Evolutionary conservation across 2,329 filamentous ascomycete species (phyloP), one percentile per base, ranked within the genome.

Genomic region (Fusarium pininemorale): DNA sequence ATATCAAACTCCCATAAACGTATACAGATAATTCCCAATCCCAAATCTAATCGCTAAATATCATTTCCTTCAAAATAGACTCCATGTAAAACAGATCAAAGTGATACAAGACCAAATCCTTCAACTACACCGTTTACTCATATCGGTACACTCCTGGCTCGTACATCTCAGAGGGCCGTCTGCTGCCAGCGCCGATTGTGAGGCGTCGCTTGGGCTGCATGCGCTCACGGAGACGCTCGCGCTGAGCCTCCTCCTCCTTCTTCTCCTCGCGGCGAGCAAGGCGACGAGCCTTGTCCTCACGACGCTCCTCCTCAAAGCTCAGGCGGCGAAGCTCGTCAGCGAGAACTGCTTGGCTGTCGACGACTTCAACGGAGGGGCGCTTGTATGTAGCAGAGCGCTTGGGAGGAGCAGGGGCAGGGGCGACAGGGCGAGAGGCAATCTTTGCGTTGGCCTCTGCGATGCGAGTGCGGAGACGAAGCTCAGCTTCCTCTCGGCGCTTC

Each of bases 401-500:
- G 13, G 77, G 75, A 9, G 72, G 37, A 13, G 79, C 71, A 10
- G 78, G 72, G 15, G 77, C 71, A 47, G 81, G 81, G 20, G 82
- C 79, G 12, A 79, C 69, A 24, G 80, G 77, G 15, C 85, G 83
- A 67, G 74, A 80, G 64, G 81, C 79, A 60, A 87, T 87, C 63
- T 82, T 81, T 38, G 81, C 80, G 60, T 87, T 87, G 62, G 83
- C 83, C 63, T 80, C 80, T 14, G 80, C 80, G 62, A 87, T 85
- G 72, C 82, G 81, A 14, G 75, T 70, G 37, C 78, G 78, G 6
- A 81, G 73, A 39, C 79, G 79, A 11, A 79, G 69, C 55, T 78
- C 75, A 26, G 77, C 66, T 66, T 82, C 78, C 24, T 78, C 72
- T 7, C 48, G 61, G 16, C 68, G 76, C 58, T 77, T 75, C 65